These are phyloP conservation scores for Acanthamoeba rhysodes DNA, from an alignment of 208 protist species.

Conservation along the genomic window DNA sequence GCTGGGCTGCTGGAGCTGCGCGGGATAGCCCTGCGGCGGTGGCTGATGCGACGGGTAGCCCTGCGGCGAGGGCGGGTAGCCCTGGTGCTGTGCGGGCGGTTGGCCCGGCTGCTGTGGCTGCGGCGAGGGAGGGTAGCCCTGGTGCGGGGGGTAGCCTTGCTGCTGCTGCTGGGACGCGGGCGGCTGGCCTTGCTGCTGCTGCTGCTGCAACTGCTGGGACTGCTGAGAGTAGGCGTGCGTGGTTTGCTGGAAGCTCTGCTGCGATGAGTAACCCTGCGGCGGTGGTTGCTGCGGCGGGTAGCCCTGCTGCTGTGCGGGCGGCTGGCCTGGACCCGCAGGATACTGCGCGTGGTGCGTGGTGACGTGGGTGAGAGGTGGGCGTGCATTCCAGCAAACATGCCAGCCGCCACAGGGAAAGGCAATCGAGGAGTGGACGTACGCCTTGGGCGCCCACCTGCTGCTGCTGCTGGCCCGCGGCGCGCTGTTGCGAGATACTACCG, in stretches of 20 bases:
- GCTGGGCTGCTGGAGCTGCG: background rate
- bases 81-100: background rate
- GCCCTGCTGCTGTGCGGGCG: background rate
- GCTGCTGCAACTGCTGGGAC: background rate
- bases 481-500: background rate
- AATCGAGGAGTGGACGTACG: background rate
- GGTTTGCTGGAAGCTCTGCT: background rate
- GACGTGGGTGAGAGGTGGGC: too few species aligned
- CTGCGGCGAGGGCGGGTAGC: background rate
- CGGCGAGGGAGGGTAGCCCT: background rate
- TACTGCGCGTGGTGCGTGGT: background rate
- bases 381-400: too few species aligned
- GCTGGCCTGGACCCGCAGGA: background rate
- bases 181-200: background rate
- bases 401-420: too few species aligned
- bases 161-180: background rate
- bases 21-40: background rate
- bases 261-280: background rate
- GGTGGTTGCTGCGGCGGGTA: background rate
- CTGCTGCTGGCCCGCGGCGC: background rate
- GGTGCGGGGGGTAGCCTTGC: background rate
- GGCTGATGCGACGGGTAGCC: background rate
- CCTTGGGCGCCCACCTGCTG: background rate
- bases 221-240: background rate
- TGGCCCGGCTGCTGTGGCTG: background rate